Evolutionary conservation across 2,329 filamentous ascomycete species (phyloP).

Genomic region (Rhytidhysteron rufulum): DNA sequence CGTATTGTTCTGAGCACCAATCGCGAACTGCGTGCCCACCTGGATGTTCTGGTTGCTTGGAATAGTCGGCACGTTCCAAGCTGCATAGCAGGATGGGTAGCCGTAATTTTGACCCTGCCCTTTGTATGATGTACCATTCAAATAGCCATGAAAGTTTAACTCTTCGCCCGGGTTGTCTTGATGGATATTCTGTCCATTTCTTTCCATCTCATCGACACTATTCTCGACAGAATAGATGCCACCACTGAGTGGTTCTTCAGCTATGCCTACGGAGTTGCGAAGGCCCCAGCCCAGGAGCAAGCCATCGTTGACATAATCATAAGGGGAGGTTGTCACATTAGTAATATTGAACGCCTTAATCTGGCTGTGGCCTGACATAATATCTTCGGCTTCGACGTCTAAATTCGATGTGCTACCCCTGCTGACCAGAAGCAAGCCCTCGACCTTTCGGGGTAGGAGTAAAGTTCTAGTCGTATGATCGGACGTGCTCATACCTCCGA

Average conservation of each 20-base stretch:
- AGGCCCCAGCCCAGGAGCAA: conserved; percentile 62
- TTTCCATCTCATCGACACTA: conserved; percentile 60
- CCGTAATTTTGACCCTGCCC: conserved; percentile 59
- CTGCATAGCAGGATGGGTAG: conserved; percentile 66
- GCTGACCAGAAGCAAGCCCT: conserved; percentile 60
- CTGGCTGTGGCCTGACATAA: conserved; percentile 59
- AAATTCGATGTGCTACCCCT: conserved; percentile 63
- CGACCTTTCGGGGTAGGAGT: conserved; percentile 53
- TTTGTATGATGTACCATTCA: conserved; percentile 46
- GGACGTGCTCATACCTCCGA: conserved; percentile 57
- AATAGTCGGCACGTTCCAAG: conserved; percentile 56
- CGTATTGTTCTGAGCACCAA: conserved; percentile 41
- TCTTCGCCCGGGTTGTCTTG: conserved; percentile 70
- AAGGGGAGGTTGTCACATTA: conserved; percentile 36
- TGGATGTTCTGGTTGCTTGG: conserved; percentile 44
- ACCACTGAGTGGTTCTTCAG: conserved; percentile 54
- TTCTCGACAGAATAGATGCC: conserved; percentile 63
- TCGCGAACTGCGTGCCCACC: conserved; percentile 50
- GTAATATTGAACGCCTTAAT: conserved; percentile 60
- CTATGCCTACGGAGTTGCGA: conserved; percentile 68
- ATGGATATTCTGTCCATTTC: conserved; percentile 59
- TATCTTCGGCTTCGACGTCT: conserved; percentile 51
- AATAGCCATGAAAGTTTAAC: conserved; percentile 66
- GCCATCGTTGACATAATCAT: conserved; percentile 51
- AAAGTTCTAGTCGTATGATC: conserved; percentile 64